phyloP scores from a whole-genome alignment of 495 filamentous ascomycete genomes.

The Aspergillus sclerotioniger region DNA sequence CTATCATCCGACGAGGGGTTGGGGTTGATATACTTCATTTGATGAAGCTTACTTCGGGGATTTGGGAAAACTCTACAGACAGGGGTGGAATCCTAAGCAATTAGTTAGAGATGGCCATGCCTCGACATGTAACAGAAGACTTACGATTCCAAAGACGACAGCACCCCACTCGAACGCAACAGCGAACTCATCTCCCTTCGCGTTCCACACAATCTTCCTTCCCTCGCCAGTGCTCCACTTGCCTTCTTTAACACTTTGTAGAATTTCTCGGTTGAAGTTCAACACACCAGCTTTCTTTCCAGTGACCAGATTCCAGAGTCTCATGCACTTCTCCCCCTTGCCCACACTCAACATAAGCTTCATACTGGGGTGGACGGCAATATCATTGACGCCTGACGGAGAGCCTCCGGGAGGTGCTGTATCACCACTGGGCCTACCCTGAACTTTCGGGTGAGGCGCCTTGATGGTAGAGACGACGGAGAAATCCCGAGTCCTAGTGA shows the following conservation, averaged over 20 bases:
- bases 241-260: constrained; percentile 72
- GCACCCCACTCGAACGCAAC: constrained; percentile 86
- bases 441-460: constrained; percentile 77
- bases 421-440: constrained; percentile 84
- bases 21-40: constrained; percentile 67
- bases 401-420: constrained; percentile 79
- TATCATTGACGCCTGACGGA: constrained; percentile 90
- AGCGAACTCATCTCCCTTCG: constrained; percentile 72
- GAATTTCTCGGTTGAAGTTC: constrained; percentile 68
- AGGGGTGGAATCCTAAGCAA: constrained; percentile 66
- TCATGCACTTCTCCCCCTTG: constrained; percentile 83
- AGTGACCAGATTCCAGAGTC: constrained; percentile 95
- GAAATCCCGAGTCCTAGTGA: constrained; percentile 88
- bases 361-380: constrained; percentile 92
- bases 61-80: constrained; percentile 67
- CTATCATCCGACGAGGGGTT: constrained; percentile 38
- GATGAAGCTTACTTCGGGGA: constrained; percentile 75
- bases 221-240: constrained; percentile 78
- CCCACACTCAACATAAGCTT: constrained; percentile 93
- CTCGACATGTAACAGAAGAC: constrained; percentile 18
- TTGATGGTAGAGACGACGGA: constrained; percentile 85
- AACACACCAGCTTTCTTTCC: constrained; percentile 92
- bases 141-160: constrained; percentile 76
- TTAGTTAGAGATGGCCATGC: constrained; percentile 15
- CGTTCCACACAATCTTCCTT: constrained; percentile 78